phyloP scores from a whole-genome alignment of 768 basidiomycete genomes.

The Strobilomyces echinocephalus region DNA sequence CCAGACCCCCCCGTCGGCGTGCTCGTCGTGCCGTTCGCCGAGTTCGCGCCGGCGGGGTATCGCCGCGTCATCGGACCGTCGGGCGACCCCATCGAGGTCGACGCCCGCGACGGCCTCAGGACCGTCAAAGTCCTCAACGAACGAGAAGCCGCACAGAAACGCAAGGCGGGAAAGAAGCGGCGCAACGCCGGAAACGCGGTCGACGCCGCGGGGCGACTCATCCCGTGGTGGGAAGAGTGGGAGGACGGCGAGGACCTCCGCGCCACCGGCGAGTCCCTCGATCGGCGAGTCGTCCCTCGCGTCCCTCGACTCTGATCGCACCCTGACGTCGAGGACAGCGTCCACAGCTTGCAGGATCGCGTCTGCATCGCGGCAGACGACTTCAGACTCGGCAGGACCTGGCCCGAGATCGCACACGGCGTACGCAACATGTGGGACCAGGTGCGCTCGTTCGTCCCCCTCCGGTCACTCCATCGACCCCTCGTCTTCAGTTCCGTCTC shows the following conservation, averaged over 20 bases:
- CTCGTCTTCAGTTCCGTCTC: slow-evolving; percentile 26
- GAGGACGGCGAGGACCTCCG: slow-evolving; percentile 24
- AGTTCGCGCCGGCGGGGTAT: slow-evolving; percentile 33
- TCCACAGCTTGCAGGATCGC: slow-evolving; percentile 17
- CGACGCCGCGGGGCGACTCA: slow-evolving; percentile 18
- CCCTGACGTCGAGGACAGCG: background rate
- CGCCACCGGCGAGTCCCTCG: slow-evolving; percentile 8
- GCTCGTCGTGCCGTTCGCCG: slow-evolving; percentile 39
- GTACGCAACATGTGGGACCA: slow-evolving; percentile 30
- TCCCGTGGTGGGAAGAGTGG: slow-evolving; percentile 34
- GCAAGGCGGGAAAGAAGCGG: slow-evolving; percentile 11
- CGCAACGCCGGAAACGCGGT: slow-evolving; percentile 19
- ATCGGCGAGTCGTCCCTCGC: slow-evolving; percentile 25
- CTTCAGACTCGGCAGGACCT: slow-evolving; percentile 27
- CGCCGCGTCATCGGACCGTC: background rate
- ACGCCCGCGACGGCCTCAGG: slow-evolving; percentile 18
- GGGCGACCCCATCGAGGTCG: slow-evolving; percentile 24
- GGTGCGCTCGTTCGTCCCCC: slow-evolving; percentile 10
- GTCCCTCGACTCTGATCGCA: background rate
- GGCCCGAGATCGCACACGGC: slow-evolving; percentile 28
- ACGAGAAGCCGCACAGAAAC: slow-evolving; percentile 14
- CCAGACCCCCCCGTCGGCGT: slow-evolving; percentile 39
- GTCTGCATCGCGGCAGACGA: slow-evolving; percentile 28
- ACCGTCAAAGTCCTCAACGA: slow-evolving; percentile 27
- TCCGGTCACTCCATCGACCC: background rate